Percentiles rank a stretch among this genome's conserved stretches.
phyloP scores from a whole-genome alignment of 2,329 filamentous ascomycete species.

The Curvularia hawaiiensis region DNA sequence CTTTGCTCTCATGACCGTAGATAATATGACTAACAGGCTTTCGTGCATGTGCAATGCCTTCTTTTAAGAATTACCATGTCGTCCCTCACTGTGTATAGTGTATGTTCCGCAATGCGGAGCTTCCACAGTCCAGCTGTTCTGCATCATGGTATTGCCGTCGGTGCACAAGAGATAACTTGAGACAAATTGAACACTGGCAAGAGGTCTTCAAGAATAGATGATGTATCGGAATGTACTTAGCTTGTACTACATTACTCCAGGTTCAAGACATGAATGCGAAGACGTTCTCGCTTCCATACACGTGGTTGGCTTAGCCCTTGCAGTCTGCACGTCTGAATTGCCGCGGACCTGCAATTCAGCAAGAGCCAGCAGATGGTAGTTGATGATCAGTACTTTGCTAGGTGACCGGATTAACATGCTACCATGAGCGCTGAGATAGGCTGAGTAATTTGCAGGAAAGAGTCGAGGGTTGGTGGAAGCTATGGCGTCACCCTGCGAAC shows the following conservation, averaged over 20 bases:
- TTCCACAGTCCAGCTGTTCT: neutral
- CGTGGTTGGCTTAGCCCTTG: neutral
- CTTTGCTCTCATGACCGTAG: neutral
- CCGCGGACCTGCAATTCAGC: neutral
- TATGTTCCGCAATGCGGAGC: neutral
- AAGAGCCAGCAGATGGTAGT: neutral
- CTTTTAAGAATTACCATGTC: neutral
- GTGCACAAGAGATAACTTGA: neutral
- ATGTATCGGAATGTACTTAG: neutral
- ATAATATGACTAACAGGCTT: neutral
- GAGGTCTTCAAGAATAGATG: neutral
- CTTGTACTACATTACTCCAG: neutral
- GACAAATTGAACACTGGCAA: neutral
- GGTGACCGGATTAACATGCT: neutral
- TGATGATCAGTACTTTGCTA: neutral
- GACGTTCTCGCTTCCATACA: neutral
- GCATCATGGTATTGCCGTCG: neutral
- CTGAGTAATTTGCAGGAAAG: neutral
- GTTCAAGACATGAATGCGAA: neutral
- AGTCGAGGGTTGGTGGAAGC: neutral
- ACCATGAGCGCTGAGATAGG: neutral
- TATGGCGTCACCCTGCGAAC: slow-evolving; percentile 8
- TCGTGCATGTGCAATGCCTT: neutral
- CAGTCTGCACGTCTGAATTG: neutral
- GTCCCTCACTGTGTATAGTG: neutral